These are phyloP conservation scores for Raffaelea arxii DNA, from an alignment of 2,329 filamentous ascomycete genomes.

Conservation along the genomic window DNA sequence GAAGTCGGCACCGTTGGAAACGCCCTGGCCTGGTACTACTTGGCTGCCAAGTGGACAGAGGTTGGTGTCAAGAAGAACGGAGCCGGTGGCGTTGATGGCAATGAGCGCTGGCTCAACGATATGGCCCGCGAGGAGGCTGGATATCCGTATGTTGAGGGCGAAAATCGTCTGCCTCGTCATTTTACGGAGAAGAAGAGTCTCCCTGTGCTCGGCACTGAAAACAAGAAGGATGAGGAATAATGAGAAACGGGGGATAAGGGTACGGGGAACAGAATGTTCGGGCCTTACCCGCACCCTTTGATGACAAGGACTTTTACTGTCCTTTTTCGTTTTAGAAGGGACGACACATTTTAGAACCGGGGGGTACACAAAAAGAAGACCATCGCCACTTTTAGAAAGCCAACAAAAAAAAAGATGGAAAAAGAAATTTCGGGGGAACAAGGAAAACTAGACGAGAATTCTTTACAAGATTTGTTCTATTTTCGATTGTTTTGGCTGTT, in stretches of 20 bases:
- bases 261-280: neutral
- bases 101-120: slow-evolving; percentile 63
- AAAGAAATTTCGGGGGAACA: neutral
- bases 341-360: no score
- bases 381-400: neutral
- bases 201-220: neutral
- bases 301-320: no score
- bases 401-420: neutral
- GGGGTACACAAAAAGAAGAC: no score
- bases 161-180: slow-evolving; percentile 49
- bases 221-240: neutral
- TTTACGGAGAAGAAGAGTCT: slow-evolving; percentile 25
- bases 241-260: neutral
- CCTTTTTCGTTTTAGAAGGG: no score
- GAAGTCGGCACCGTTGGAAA: slow-evolving; percentile 78
- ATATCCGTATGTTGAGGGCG: slow-evolving; percentile 44
- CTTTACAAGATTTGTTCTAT: no score
- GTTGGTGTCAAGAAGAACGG: slow-evolving; percentile 33
- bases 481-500: no score
- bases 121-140: slow-evolving; percentile 58
- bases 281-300: no score
- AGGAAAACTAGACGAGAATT: neutral
- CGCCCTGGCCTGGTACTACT: slow-evolving; percentile 64
- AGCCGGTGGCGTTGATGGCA: slow-evolving; percentile 39
- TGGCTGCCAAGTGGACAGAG: slow-evolving; percentile 58